Conservation (phyloP, 176 grass and related monocot species). For the Areca catechu region DNA sequence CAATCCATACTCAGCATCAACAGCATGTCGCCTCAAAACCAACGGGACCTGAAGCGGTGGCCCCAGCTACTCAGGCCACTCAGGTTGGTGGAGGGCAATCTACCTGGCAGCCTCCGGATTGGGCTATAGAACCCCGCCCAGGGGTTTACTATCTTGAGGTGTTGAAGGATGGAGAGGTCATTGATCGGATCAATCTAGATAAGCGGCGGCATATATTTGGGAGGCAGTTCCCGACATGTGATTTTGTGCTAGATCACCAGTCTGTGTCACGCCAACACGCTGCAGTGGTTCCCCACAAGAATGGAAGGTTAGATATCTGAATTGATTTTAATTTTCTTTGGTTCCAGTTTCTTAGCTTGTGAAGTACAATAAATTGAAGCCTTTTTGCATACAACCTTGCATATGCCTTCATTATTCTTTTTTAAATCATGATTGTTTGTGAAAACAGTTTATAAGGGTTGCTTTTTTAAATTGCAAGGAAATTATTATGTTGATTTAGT, state of each 20-base stretch:
- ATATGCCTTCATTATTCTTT: too few species aligned
- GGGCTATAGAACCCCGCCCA: slow-evolving; percentile 58
- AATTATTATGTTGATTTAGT: too few species aligned
- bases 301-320: slow-evolving; percentile 57
- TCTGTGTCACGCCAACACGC: slow-evolving; percentile 96
- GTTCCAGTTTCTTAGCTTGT: background rate
- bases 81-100: slow-evolving; percentile 92
- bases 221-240: slow-evolving; percentile 73
- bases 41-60: slow-evolving; percentile 18
- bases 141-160: slow-evolving; percentile 93
- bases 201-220: slow-evolving; percentile 89
- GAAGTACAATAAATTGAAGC: too few species aligned
- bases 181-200: slow-evolving; percentile 79
- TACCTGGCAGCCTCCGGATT: slow-evolving; percentile 83
- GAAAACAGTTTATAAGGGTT: too few species aligned
- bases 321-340: background rate
- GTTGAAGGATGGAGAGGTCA: slow-evolving; percentile 69
- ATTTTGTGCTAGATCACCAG: slow-evolving; percentile 91
- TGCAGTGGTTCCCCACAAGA: slow-evolving; percentile 81
- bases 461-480: too few species aligned
- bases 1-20: slow-evolving; percentile 8
- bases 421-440: too few species aligned
- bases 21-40: slow-evolving; percentile 16
- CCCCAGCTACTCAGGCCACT: slow-evolving; percentile 16
- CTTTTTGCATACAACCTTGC: too few species aligned